Percentiles rank a stretch among this genome's conserved stretches.
Conservation (phyloP, 2,329 filamentous ascomycete genomes). For the Lasiodiplodia sp. region DNA sequence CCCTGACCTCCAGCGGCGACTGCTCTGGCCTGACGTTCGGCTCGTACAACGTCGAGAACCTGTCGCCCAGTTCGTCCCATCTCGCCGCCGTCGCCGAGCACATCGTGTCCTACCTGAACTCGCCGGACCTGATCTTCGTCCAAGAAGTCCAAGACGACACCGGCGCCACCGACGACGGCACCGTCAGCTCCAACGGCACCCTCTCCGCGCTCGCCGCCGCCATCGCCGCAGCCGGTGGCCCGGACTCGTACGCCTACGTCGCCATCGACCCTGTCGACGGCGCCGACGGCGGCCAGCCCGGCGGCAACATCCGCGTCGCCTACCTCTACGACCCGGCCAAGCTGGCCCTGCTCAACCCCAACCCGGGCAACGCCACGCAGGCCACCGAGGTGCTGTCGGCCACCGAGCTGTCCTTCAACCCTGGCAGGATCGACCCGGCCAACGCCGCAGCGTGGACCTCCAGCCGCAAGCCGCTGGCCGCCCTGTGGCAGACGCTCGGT, state of each 20-base stretch:
- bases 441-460: conserved; percentile 64
- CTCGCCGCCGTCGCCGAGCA: conserved; percentile 68
- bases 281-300: conserved; percentile 67
- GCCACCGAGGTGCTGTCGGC: conserved; percentile 65
- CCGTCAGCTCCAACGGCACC: conserved; percentile 35
- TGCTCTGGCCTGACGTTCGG: conserved; percentile 70
- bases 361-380: conserved; percentile 62
- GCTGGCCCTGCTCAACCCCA: conserved; percentile 66
- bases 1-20: conserved; percentile 61
- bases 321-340: conserved; percentile 72
- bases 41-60: conserved; percentile 75
- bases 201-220: conserved; percentile 36
- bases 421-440: conserved; percentile 70
- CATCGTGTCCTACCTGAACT: conserved; percentile 69
- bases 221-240: conserved; percentile 43
- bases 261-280: conserved; percentile 7
- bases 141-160: conserved; percentile 76
- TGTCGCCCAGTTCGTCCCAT: conserved; percentile 63
- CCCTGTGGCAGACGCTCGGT: conserved; percentile 64
- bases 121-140: conserved; percentile 71
- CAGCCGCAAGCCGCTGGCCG: conserved; percentile 72
- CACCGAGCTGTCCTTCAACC: conserved; percentile 70
- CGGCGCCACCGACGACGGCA: conserved; percentile 67
- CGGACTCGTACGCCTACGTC: conserved; percentile 55
- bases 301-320: conserved; percentile 74